Base-by-base conservation (phyloP, 441 rosid genomes). In the Pelargonium australe region DNA sequence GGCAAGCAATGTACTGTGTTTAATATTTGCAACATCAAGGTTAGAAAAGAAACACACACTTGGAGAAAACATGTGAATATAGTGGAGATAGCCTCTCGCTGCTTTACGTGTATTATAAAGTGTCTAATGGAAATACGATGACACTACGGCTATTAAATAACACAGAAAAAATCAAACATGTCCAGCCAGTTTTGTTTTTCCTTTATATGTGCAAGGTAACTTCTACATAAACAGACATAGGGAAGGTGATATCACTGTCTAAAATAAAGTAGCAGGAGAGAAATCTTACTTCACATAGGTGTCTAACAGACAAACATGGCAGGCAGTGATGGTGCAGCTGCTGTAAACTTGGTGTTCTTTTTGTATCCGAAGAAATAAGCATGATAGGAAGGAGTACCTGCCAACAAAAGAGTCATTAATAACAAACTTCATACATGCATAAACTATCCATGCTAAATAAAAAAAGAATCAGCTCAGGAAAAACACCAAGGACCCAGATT, bases 251-350 rank as follows among this genome's bases (percentile, higher is more conserved):
- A 5, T 57, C 12, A 16, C 23, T 0, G 8, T 16, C 3, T 13
- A 51, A 12, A 20, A 67, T 60, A 13, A 66, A 25, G 61, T 28
- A 0, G 17, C 0, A 45, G 23, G 19, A 6, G 66, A 53, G 76
- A 67, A 70, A 72, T 72, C 84, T 83, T 73, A 87, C 92, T 73
- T 85, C 85, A 2, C 85, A 78, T 61, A 87, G 85, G 68, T 85
- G 86, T 77, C 79, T 81, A 17, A 87, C 75, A 41, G 85, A 80
- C 64, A 82, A 77, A 75, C 78, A 82, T 23, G 82, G 81, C 70
- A 73, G 77, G 72, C 87, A 81, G 75, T 85, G 77, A 44, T 84
- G 79, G 80, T 85, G 84, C 60, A 83, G 87, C 69, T 82, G 86
- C 78, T 76, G 81, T 77, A 85, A 82, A 71, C 66, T 79, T 53